These are phyloP conservation scores for Strobilomyces echinocephalus DNA, from an alignment of 768 basidiomycete genomes.

Conservation along the genomic window DNA sequence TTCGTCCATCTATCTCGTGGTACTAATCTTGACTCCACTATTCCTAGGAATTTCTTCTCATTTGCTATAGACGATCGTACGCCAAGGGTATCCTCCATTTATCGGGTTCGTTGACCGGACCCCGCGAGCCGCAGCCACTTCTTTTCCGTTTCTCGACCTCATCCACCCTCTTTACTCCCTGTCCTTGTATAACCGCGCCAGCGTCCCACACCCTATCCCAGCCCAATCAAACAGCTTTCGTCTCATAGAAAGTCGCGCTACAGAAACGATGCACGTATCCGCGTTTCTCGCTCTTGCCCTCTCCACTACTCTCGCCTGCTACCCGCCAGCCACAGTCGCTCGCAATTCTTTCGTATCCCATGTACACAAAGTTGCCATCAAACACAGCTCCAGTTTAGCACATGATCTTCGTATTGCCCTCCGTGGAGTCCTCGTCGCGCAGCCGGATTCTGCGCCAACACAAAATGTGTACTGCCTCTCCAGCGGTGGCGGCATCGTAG, in stretches of 20 bases:
- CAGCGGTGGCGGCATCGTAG: constrained; percentile 19
- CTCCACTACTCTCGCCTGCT: constrained; percentile 26
- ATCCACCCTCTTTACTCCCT: background rate
- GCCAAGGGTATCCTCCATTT: constrained; percentile 14
- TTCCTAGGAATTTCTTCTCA: constrained; percentile 3
- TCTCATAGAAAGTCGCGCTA: constrained; percentile 1
- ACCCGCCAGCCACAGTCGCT: constrained; percentile 19
- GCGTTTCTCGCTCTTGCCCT: constrained; percentile 31
- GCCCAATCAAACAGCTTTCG: background rate
- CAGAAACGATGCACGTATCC: constrained; percentile 24
- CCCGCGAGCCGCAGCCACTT: constrained; percentile 3
- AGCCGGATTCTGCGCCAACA: constrained; percentile 29
- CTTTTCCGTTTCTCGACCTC: constrained; percentile 16
- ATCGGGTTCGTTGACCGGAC: constrained; percentile 23
- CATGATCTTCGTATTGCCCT: constrained; percentile 68
- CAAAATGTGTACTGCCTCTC: constrained; percentile 36
- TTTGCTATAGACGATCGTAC: constrained; percentile 9
- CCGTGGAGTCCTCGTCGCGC: constrained; percentile 45
- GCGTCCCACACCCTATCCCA: background rate
- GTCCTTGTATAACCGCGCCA: background rate
- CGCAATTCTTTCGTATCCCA: constrained; percentile 34
- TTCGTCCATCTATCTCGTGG: constrained; percentile 3
- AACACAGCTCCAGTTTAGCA: constrained; percentile 57
- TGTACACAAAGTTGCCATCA: constrained; percentile 51
- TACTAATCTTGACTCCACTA: constrained; percentile 10